Base-by-base conservation (phyloP, 2,329 filamentous ascomycete genomes). In the Helicocarpus griseus region DNA sequence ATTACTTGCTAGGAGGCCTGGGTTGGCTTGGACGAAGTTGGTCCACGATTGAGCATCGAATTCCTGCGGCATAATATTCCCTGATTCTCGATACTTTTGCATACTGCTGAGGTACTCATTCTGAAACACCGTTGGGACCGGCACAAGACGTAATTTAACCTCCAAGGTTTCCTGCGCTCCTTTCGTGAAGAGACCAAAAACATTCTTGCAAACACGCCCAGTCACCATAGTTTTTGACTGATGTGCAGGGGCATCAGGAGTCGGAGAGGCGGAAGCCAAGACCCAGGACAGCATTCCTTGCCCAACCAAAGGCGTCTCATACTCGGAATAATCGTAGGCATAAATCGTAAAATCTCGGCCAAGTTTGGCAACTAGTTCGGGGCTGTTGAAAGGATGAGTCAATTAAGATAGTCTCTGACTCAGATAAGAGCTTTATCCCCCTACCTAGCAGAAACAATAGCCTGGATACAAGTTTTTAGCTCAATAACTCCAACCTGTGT, bases 241-340 rank as follows among this genome's bases (percentile, higher is more conserved):
- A 51, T 81, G 76, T 47, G 76, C 75, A 24, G 76, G 73, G 17
- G 73, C 74, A 53, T 77, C 73, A 7, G 78, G 76, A 13, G 75
- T 76, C 50, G 77, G 63, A 64, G 81, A 79, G 49, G 78, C 69
- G n/a, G 76, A 75, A 47, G 79, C 78, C 43, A 97, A 76, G 21
- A 85, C 82, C 79, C 86, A 86, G 35, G 93, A 97, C 19, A 98
- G 76, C 83, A 97, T 88, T 49, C 94, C 93, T 69, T 98, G 91
- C 21, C 93, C 93, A 22, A 96, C 91, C 51, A 97, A 77, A 49
- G 94, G 93, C 17, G 85, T 88, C 64, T 96, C 90, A 57, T 87
- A 87, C 70, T 98, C 93, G 11, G 93, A 96, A 68, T 91, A 97
- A 69, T 98, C 93, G 73, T 89, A 88, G 28, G 91, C 89, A 70